These are phyloP conservation scores for Pleomassaria siparia DNA, from an alignment of 2,329 filamentous ascomycete genomes.

Conservation along the genomic window DNA sequence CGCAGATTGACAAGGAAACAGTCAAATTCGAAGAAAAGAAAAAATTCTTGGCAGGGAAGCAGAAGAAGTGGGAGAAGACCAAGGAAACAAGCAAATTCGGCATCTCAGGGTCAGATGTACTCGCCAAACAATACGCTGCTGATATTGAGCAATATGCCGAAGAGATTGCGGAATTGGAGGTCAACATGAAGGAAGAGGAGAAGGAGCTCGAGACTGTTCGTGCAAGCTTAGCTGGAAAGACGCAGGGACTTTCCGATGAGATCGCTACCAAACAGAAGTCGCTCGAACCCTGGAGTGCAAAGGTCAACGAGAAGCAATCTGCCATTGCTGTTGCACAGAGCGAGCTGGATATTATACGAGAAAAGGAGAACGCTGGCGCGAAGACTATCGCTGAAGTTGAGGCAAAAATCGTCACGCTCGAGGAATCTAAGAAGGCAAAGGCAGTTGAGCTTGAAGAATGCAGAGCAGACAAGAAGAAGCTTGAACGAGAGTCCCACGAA, in stretches of 20 bases:
- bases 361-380: conserved; percentile 84
- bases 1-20: conserved; percentile 91
- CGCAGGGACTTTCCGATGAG: conserved; percentile 88
- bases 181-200: conserved; percentile 76
- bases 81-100: conserved; percentile 76
- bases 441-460: conserved; percentile 73
- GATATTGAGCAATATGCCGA: conserved; percentile 75
- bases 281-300: conserved; percentile 93
- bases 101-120: conserved; percentile 71
- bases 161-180: conserved; percentile 77
- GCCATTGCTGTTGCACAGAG: conserved; percentile 92
- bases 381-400: conserved; percentile 82
- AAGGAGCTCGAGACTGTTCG: conserved; percentile 79
- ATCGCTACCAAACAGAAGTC: conserved; percentile 92
- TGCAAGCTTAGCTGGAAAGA: conserved; percentile 90
- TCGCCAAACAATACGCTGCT: conserved; percentile 73
- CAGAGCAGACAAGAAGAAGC: conserved; percentile 68
- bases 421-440: conserved; percentile 72
- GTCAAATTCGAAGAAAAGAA: conserved; percentile 98
- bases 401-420: conserved; percentile 72
- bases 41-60: conserved; percentile 88
- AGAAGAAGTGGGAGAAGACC: conserved; percentile 91
- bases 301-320: conserved; percentile 94
- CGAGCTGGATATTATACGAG: conserved; percentile 86
- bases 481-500: conserved; percentile 74